These are phyloP conservation scores for Datura wrightii DNA, from an alignment of 257 asterid species.

Conservation along the genomic window DNA sequence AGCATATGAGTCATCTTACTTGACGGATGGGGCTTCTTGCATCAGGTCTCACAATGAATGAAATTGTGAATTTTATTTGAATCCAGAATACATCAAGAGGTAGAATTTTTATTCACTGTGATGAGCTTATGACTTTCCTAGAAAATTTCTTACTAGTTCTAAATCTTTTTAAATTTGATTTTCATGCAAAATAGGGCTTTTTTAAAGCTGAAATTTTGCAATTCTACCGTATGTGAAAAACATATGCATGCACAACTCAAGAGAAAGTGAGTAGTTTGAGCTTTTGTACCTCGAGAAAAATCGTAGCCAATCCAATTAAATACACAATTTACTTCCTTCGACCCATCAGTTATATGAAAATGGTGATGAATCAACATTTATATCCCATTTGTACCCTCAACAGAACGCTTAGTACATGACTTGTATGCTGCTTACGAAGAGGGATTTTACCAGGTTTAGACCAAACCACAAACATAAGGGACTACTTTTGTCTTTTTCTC, in stretches of 20 bases:
- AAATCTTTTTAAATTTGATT: background rate
- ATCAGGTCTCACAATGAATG: conserved; percentile 42
- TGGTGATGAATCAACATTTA: background rate
- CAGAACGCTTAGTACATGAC: background rate
- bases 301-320: conserved; percentile 4
- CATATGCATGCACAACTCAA: background rate
- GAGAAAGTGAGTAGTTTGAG: background rate
- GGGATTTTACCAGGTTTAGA: conserved; percentile 20
- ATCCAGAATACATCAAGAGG: conserved; percentile 9
- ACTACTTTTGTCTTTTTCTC: background rate
- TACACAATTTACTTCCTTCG: background rate
- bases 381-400: background rate
- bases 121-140: background rate
- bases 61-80: background rate
- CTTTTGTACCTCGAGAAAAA: background rate
- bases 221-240: background rate
- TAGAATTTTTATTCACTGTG: conserved; percentile 16
- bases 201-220: background rate
- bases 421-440: conserved; percentile 6
- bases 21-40: conserved; percentile 72
- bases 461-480: background rate
- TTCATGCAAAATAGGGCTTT: too few species aligned
- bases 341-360: background rate
- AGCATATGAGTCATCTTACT: conserved; percentile 55
- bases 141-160: background rate